Evolutionary conservation across 495 filamentous ascomycete species (phyloP).

Genomic region (Lophium mytilinum): DNA sequence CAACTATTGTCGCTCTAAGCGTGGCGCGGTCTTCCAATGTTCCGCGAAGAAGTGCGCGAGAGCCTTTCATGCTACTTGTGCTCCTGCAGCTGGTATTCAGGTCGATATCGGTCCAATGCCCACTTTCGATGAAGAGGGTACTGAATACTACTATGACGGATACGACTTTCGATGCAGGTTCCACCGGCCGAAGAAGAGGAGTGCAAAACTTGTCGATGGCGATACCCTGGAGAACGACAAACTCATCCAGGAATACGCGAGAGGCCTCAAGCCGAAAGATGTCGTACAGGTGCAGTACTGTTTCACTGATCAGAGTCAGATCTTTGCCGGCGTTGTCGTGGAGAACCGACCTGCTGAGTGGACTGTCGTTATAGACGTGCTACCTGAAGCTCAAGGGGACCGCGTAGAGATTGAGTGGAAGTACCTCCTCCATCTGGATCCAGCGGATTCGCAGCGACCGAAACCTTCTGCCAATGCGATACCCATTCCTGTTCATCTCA

Average conservation of each 20-base stretch:
- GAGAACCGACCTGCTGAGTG: constrained; percentile 75
- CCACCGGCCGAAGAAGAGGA: constrained; percentile 83
- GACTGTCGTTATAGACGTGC: constrained; percentile 68
- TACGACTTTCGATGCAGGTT: constrained; percentile 92
- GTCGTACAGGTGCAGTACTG: constrained; percentile 83
- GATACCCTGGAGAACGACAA: constrained; percentile 62
- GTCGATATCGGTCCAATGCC: constrained; percentile 78
- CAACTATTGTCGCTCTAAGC: constrained; percentile 86
- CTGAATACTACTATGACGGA: constrained; percentile 78
- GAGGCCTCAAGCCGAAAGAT: constrained; percentile 60
- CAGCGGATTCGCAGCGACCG: constrained; percentile 54
- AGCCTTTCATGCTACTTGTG: constrained; percentile 93
- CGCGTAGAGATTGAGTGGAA: constrained; percentile 69
- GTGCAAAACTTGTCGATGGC: constrained; percentile 59
- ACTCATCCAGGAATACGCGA: constrained; percentile 59
- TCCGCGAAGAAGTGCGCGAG: constrained; percentile 88
- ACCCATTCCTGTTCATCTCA: constrained; percentile 51
- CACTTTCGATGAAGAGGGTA: constrained; percentile 85
- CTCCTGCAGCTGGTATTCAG: constrained; percentile 80
- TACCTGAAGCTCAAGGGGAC: constrained; percentile 80
- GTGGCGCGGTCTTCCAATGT: constrained; percentile 94
- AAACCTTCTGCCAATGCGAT: constrained; percentile 56
- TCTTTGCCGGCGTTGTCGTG: constrained; percentile 82
- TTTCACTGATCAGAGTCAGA: constrained; percentile 52
- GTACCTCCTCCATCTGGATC: constrained; percentile 61